A percentile compares a stretch with the other conserved stretches of the same genome.
Evolutionary conservation across 2,329 filamentous ascomycete species (phyloP).

Genomic region (Botrytis byssoidea): DNA sequence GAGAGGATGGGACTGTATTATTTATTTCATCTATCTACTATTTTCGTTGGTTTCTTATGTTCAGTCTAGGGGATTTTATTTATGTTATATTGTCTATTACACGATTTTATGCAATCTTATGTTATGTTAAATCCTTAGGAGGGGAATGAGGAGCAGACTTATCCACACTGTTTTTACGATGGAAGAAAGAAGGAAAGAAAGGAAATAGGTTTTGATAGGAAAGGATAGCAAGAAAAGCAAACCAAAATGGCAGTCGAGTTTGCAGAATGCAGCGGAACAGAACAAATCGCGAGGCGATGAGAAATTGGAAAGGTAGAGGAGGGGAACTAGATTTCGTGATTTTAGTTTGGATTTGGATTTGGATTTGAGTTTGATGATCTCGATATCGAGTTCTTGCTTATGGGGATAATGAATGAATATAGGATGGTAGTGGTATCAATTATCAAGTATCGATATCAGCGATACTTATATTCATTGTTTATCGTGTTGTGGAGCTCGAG

Average conservation of each 20-base stretch:
- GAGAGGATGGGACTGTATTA: neutral
- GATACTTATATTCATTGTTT: too few species aligned
- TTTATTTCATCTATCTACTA: neutral
- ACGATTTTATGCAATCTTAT: neutral
- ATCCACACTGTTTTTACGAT: neutral
- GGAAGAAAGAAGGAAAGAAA: neutral
- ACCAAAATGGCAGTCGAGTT: slow-evolving; percentile 6
- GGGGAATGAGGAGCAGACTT: neutral
- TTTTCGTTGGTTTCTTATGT: neutral
- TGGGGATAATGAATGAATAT: neutral
- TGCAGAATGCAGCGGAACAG: neutral
- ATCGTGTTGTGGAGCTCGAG: too few species aligned
- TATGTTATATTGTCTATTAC: neutral
- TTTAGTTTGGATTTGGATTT: neutral
- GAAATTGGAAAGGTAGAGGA: neutral
- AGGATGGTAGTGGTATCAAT: neutral
- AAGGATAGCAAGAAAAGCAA: neutral
- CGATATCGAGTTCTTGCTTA: neutral
- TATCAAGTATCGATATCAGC: neutral
- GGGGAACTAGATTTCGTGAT: neutral
- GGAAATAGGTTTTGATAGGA: neutral
- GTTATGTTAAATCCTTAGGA: neutral
- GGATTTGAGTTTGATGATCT: neutral
- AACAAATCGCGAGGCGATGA: neutral
- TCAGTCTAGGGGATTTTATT: too few species aligned